Evolutionary conservation across 108 stramenopile species (phyloP).

Genomic region (Licmophora abbreviata): DNA sequence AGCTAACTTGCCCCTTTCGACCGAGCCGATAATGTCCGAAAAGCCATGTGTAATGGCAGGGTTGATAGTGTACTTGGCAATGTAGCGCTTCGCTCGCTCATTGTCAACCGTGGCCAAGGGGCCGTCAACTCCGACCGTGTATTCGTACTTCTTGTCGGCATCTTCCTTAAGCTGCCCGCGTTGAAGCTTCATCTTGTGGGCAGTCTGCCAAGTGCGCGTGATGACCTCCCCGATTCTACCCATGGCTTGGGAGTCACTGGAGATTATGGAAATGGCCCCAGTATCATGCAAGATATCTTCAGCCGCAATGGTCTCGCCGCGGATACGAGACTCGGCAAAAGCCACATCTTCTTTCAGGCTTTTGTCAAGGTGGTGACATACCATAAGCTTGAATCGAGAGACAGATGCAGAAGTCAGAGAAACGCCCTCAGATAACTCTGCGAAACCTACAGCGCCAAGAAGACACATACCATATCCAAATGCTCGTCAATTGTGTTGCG

Average conservation of each 20-base stretch:
- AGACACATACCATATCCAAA: slow-evolving; percentile 90
- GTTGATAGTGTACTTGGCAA: slow-evolving; percentile 99
- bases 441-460: too few relatives aligned
- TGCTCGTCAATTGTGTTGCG: slow-evolving; percentile 97
- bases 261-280: slow-evolving; percentile 94
- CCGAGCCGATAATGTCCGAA: slow-evolving; percentile 82
- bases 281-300: slow-evolving; percentile 98
- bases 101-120: slow-evolving; percentile 75
- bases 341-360: slow-evolving; percentile 93
- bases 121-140: slow-evolving; percentile 1
- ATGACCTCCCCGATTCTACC: slow-evolving; percentile 97
- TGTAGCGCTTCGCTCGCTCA: slow-evolving; percentile 85
- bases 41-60: slow-evolving; percentile 97
- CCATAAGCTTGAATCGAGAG: slow-evolving; percentile 96
- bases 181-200: slow-evolving; percentile 97
- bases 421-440: too few relatives aligned
- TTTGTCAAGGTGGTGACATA: slow-evolving; percentile 88
- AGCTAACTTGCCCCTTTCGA: slow-evolving; percentile 92
- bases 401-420: too few relatives aligned
- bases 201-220: slow-evolving; percentile 96
- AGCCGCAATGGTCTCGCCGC: slow-evolving; percentile 96
- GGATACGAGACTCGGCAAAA: slow-evolving; percentile 93
- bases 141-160: neutral
- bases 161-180: slow-evolving; percentile 85
- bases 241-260: slow-evolving; percentile 93